Base-by-base conservation (phyloP, 1,284 basidiomycete genomes). In the Microbotryomycetes sp. region DNA sequence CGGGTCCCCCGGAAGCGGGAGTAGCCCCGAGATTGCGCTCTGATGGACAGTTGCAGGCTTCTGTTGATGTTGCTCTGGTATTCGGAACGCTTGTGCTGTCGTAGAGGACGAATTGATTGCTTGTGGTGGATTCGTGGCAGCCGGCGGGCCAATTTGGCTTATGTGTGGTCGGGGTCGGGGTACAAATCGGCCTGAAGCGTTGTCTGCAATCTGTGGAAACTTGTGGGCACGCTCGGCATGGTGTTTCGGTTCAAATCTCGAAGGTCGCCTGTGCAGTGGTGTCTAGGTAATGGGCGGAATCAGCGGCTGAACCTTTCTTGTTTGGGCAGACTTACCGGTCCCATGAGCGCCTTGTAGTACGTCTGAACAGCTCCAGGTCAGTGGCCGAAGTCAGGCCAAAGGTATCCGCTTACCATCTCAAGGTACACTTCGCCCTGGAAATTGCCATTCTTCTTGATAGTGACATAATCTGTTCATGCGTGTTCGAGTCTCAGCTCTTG, bases 1-100 rank as follows among this genome's bases (percentile, higher is more conserved):
- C 4, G 59, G 59, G 2, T 66, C 65, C 21, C 65, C 65, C 0
- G 65, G 65, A 7, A 66, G 29, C 0, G 65, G 65, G 0, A 63
- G 23, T 9, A 24, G 49, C 7, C 24, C 0, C 3, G 45, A 5
- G 9, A 21, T 3, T 15, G 31, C n/a, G n/a, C n/a, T n/a, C n/a
- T n/a, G n/a, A n/a, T n/a, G n/a, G n/a, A n/a, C n/a, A n/a, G n/a
- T n/a, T n/a, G n/a, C n/a, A n/a, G n/a, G n/a, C n/a, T n/a, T n/a
- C n/a, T n/a, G n/a, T n/a, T n/a, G n/a, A n/a, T n/a, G n/a, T n/a
- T n/a, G n/a, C 35, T 18, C 35, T 41, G 35, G 18, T 9, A 41
- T 41, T 41, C 35, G 35, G 18, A 41, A 41, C 35, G 35, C 35
- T 41, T 41, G 35, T 11, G 35, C 35, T 11, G 35, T 41, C 35